Evolutionary conservation across 192 early-diverging fungal genomes (phyloP).

Genomic region (Coemansia sp.): DNA sequence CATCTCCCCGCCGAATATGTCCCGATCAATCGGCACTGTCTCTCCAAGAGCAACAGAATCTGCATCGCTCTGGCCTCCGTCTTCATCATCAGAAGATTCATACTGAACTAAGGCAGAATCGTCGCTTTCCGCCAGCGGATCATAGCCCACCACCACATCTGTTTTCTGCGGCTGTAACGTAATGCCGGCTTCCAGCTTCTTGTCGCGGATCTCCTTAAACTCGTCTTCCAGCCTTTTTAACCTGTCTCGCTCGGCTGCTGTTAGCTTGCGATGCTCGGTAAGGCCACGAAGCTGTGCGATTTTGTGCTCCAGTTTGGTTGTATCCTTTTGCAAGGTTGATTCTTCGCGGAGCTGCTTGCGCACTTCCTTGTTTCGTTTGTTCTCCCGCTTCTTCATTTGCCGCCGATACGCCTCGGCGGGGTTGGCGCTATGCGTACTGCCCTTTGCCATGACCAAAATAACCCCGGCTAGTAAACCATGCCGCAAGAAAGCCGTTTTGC

Average conservation of each 20-base stretch:
- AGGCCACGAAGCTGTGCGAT: constrained; percentile 38
- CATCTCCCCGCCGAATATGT: constrained; percentile 2
- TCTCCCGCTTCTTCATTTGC: constrained; percentile 37
- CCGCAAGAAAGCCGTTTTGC: no score
- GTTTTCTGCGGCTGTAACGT: not conserved
- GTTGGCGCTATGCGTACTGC: constrained; percentile 24
- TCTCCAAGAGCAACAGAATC: constrained; percentile 3
- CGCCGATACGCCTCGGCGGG: constrained; percentile 30
- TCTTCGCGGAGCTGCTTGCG: constrained; percentile 41
- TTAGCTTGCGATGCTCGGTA: constrained; percentile 29
- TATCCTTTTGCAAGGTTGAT: constrained; percentile 32
- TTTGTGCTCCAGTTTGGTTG: constrained; percentile 35
- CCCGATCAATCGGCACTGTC: constrained; percentile 4
- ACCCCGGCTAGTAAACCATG: no score
- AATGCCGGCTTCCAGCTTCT: constrained; percentile 41
- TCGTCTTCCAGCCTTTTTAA: constrained; percentile 30
- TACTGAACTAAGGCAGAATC: constrained; percentile 10
- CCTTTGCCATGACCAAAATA: constrained; percentile 24
- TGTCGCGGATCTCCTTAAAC: constrained; percentile 24
- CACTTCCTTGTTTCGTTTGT: constrained; percentile 46
- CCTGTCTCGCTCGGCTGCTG: constrained; percentile 34
- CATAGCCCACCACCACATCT: constrained; percentile 24
- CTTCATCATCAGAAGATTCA: constrained; percentile 8
- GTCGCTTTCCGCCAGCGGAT: constrained; percentile 28
- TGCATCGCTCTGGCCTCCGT: not conserved